Conservation (phyloP, 2,329 filamentous ascomycete species). For the Paramyrothecium sp. region DNA sequence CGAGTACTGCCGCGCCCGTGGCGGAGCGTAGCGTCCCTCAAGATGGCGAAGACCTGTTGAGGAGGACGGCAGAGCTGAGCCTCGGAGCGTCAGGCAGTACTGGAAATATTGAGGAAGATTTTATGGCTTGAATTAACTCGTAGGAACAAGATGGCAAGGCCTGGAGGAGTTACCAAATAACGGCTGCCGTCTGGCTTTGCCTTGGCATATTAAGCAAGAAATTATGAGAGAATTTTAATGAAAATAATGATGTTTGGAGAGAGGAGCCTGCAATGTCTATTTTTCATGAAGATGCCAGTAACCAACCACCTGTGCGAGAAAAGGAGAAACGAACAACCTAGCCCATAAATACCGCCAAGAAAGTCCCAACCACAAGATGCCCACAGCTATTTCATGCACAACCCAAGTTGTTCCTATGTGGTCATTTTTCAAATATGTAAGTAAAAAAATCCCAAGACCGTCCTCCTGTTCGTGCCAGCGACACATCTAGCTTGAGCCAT, state of each 20-base stretch:
- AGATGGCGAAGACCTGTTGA: slow-evolving; percentile 37
- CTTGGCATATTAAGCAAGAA: too few species aligned
- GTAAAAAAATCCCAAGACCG: background rate
- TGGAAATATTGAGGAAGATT: slow-evolving; percentile 40
- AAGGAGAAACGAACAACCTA: background rate
- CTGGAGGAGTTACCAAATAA: too few species aligned
- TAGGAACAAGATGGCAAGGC: background rate
- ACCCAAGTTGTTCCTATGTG: too few species aligned
- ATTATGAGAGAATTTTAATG: too few species aligned
- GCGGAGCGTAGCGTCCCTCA: slow-evolving; percentile 10
- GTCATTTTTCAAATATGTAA: too few species aligned
- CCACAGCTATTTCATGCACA: background rate
- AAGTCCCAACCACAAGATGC: background rate
- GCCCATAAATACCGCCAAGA: background rate
- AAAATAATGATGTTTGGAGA: too few species aligned
- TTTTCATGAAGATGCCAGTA: background rate
- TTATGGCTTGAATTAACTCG: slow-evolving; percentile 34
- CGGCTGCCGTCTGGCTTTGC: too few species aligned
- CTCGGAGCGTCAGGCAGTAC: slow-evolving; percentile 24
- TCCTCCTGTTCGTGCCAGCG: background rate
- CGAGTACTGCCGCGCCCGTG: slow-evolving; percentile 22
- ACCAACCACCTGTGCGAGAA: background rate
- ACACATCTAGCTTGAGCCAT: slow-evolving; percentile 21
- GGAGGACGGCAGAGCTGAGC: slow-evolving; percentile 40
- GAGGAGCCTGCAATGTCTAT: background rate